Base-by-base conservation (phyloP, 805 yeast species). In the Schizosaccharomyces osmophilus region DNA sequence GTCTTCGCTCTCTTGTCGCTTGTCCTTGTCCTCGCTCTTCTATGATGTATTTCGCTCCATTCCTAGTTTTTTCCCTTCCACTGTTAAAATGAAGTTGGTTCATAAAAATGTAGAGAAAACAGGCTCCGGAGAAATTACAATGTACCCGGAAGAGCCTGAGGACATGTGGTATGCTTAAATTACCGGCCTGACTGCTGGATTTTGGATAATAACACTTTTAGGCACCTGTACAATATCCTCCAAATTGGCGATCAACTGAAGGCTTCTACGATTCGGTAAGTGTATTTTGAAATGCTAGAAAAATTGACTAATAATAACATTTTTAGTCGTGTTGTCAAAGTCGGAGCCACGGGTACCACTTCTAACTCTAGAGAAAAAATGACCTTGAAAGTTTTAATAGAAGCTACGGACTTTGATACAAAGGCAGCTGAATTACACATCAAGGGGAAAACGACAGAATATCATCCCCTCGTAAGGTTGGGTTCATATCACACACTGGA, bases 401-500 rank as follows among this genome's bases (percentile, higher is more conserved):
- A 83, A 64, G 79, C 80, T 45, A 77, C 82, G 48, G 95, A 88
- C 60, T 93, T 85, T 72, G 84, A 82, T 55, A 84, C 95, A 9
- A 76, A 81, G 19, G 93, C 84, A 64, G 84, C 84, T 64, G 78
- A 79, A 31, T 78, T 93, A 75, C 77, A 96, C 67, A 74, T 87
- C 60, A 81, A 87, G 67, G 97, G 97, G 5, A 84, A 93, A 0
- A 78, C 80, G 0, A 77, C 76, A 22, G 76, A 78, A 42, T 82
- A 81, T 55, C 80, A 83, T 65, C 84, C 82, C 41, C 84, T 83
- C 68, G 90, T 90, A 5, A 87, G 95, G 3, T 72, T 83, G 59
- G 90, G 93, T 36, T 83, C 95, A 48, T 88, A 81, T 70, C 95
- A 90, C 70, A 87, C 97, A 0, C 86, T 89, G 5, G 89, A 83